Evolutionary conservation across 495 filamentous ascomycete species (phyloP), one percentile per base, ranked within the genome.

Genomic region (Xylaria castorea): DNA sequence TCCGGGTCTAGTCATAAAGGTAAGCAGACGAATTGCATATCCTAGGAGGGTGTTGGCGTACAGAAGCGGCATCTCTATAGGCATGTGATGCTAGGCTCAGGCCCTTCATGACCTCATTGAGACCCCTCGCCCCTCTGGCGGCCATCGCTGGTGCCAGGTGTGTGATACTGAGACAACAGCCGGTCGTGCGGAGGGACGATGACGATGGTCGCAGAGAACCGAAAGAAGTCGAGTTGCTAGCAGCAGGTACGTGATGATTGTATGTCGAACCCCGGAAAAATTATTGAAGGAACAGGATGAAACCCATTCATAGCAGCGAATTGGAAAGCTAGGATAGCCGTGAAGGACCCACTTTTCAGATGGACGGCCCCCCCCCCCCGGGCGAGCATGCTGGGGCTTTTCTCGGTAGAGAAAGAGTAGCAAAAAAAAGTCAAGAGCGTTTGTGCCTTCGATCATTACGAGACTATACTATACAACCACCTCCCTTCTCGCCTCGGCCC

Each of bases 61-160:
- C 77, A 48, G 77, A 75, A 65, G 73, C 74, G 42, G 76, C 71
- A 76, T 81, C 79, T 75, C 77, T 80, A 74, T 80, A 82, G 53
- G 79, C 72, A 63, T 80, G 78, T 53, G 83, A 81, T 64, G 82
- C 80, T 57, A 87, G 70, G 67, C 78, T 84, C 69, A 87, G 74
- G 67, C 77, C 71, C 50, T 75, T 79, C 75, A 87, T 81, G 48
- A 83, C 84, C 83, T 86, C 85, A 64, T 72, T 79, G 78, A 87
- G 85, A 74, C 82, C 77, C 73, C 77, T 83, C 72, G 82, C 72
- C 22, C 83, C 81, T 73, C 82, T 84, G 63, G 78, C 76, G 32
- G 83, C 84, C 84, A 86, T 86, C 30, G 57, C 75, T 70, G 38
- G 73, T 46, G 73, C 40, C 60, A 32, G 50, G 0, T 30, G 55